phyloP scores from a whole-genome alignment of 352 stramenopile genomes.

The Phytophthora lateralis region DNA sequence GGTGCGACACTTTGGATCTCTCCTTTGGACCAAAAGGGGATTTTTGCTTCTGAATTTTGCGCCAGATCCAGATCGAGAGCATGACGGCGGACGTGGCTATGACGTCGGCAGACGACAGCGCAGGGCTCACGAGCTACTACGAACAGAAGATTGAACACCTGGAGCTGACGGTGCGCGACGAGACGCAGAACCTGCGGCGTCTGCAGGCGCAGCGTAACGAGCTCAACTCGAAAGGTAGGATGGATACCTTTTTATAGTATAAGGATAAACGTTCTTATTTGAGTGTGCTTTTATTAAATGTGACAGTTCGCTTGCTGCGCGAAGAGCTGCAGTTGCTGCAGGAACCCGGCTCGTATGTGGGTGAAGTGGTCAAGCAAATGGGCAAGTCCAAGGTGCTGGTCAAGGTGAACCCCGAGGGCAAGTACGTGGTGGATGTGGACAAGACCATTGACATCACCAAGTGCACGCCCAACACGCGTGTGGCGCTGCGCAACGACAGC shows the following conservation, averaged over 20 bases:
- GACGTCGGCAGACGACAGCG: constrained; percentile 35
- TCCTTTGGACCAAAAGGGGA: constrained; percentile 7
- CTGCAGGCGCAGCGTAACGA: constrained; percentile 99
- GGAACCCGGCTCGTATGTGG: constrained; percentile 98
- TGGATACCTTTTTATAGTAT: constrained; percentile 8
- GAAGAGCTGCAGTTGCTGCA: constrained; percentile 99
- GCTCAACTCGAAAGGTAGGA: constrained; percentile 97
- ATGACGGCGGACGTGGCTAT: constrained; percentile 56
- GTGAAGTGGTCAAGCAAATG: constrained; percentile 99
- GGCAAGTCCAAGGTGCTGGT: constrained; percentile 99
- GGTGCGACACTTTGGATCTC: constrained; percentile 33
- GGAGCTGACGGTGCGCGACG: constrained; percentile 93
- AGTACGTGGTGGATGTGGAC: constrained; percentile 99
- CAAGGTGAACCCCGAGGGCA: constrained; percentile 99
- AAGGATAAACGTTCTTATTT: constrained; percentile 15
- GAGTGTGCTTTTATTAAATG: constrained; percentile 13
- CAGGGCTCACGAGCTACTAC: constrained; percentile 91
- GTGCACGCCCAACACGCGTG: constrained; percentile 98
- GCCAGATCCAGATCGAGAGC: not conserved
- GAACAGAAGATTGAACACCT: constrained; percentile 96
- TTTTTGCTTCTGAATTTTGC: not conserved
- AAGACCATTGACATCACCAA: constrained; percentile 96
- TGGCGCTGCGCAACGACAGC: constrained; percentile 99
- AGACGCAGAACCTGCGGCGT: constrained; percentile 96
- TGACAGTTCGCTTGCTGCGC: constrained; percentile 94